These are phyloP conservation scores for Lactifluus pinguis DNA, from an alignment of 768 basidiomycete species.

Conservation along the genomic window DNA sequence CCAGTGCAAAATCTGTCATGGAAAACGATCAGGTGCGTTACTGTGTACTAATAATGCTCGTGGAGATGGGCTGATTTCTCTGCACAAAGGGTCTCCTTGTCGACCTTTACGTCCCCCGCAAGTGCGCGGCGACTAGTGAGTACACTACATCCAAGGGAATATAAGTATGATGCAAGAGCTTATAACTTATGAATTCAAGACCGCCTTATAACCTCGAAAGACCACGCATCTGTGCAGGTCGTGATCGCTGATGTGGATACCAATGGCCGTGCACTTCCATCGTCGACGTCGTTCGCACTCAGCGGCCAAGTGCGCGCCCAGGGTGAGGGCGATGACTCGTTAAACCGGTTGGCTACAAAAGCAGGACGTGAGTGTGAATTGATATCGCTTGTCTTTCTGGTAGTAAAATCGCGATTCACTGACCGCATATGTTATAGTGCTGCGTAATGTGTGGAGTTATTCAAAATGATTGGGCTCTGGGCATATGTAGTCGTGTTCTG, in stretches of 20 bases:
- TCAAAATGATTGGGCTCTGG: constrained; percentile 58
- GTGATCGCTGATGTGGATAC: constrained; percentile 91
- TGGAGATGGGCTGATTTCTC: background rate
- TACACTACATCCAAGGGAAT: constrained; percentile 19
- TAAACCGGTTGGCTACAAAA: constrained; percentile 93
- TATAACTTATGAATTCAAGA: constrained; percentile 37
- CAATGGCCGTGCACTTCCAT: constrained; percentile 67
- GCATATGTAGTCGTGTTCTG: constrained; percentile 2
- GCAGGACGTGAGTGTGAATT: constrained; percentile 71
- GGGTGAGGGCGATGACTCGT: constrained; percentile 92
- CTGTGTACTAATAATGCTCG: background rate
- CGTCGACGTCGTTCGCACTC: constrained; percentile 87
- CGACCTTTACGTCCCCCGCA: constrained; percentile 99
- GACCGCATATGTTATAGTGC: constrained; percentile 43
- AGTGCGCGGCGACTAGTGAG: constrained; percentile 95
- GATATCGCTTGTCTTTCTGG: background rate
- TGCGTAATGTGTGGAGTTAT: constrained; percentile 95
- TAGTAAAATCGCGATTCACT: background rate
- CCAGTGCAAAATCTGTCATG: constrained; percentile 39
- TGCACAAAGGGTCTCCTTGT: constrained; percentile 81
- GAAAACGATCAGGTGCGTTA: constrained; percentile 80
- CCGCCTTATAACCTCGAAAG: constrained; percentile 97
- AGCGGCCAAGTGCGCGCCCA: constrained; percentile 90
- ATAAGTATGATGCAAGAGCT: background rate
- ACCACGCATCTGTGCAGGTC: constrained; percentile 98